Evolutionary conservation across 2,329 filamentous ascomycete genomes (phyloP), one percentile per base, ranked within the genome.

Genomic region (Elsinoe fawcettii): DNA sequence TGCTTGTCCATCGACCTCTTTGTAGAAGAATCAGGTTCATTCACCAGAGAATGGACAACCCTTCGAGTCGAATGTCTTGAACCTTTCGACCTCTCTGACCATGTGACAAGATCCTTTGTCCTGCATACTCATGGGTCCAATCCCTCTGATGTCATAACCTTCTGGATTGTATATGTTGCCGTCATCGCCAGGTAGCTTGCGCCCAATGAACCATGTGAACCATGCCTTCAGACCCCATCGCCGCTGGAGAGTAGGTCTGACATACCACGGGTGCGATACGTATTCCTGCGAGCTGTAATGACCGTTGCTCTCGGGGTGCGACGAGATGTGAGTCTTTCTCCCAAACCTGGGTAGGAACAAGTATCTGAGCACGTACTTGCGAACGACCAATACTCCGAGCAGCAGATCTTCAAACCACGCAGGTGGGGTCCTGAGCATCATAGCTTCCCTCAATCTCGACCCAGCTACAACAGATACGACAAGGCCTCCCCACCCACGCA

Each of bases 261-360:
- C 61, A 23, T 88, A 88, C 70, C 80, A 87, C 2, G 86, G 86
- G 47, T 82, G 79, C 9, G 81, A 79, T 23, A 84, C 76, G 70
- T 82, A 87, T 36, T 73, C 62, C 0, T 72, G 67, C 64, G 71
- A 67, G 55, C 34, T 77, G 74, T 60, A 82, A 76, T 2, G 79
- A 77, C 0, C 80, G 79, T 0, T 75, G 70, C 8, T 74, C 70
- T 60, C 87, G 79, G 0, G 79, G 73, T 0, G 73, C 59, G 1
- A 79, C 72, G 1, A 72, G 70, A 41, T 82, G 65, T 6, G 64
- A 61, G 27, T 54, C 34, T 37, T 37, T 4, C 34, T 37, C 3
- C 5, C 54, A 9, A 64, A 71, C 11, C 86, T 80, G 2, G 87
- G 87, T 4, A 83, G 78, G 11, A 75, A 63, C 0, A 90, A 69